Evolutionary conservation across 2,329 filamentous ascomycete species (phyloP), one percentile per base, ranked within the genome.

Genomic region (Incumbomyces delicatus): DNA sequence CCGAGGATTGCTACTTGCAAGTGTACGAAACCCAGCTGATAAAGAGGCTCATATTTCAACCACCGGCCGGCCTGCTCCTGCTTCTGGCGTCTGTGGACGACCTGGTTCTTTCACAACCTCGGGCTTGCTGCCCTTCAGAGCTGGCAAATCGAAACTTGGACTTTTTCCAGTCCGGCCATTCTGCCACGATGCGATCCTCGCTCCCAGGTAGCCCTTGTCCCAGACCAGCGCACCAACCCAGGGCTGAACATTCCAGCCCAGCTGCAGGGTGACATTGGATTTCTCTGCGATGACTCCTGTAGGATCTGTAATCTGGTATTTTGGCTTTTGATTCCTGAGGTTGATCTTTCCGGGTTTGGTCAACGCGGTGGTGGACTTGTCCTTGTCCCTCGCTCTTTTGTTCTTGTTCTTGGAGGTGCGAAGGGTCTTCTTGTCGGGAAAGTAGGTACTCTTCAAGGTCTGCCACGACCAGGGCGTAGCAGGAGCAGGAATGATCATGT

Each of bases 241-340:
- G 29, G 92, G 92, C 73, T 98, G 92, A 50, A 96, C 85, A 68
- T 96, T 96, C 80, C 94, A 98, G 61, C 92, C 83, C 44, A 96
- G 71, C 58, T 82, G 80, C 52, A 98, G 71, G 27, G 78, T 81
- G 47, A 90, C 87, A 62, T 92, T 81, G 42, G 76, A 71, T 41
- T 80, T 73, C 60, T 83, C 76, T 38, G 86, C 85, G 55, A 96
- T 75, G 64, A 81, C 81, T 51, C 89, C 85, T 10, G 76, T 77
- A 10, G 90, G 85, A 64, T 95, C 88, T 3, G 89, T 94, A 67
- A 98, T 92, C 63, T 95, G 88, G 73, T 98, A 98, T 68, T 98
- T 98, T 2, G 89, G 85, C 61, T 83, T 84, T 65, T 95, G 87
- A 65, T 89, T 89, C 61, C 81, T 80, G 55, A 96, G 75, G 48